phyloP scores from a whole-genome alignment of 2,329 filamentous ascomycete species.

The Hymenoscyphus repandus region DNA sequence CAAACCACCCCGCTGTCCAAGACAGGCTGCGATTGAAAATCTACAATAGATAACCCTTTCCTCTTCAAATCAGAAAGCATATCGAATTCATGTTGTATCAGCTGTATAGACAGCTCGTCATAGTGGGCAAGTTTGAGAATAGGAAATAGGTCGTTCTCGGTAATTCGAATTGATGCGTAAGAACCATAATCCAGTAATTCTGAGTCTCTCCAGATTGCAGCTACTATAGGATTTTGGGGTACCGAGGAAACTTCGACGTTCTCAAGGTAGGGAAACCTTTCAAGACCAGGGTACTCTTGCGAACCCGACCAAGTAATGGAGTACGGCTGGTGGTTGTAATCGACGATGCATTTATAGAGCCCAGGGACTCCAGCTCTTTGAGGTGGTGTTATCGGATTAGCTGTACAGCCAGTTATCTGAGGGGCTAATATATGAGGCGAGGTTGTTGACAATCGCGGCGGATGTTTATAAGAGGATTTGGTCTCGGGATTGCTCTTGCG shows the following conservation, averaged over 20 bases:
- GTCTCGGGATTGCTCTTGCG: background rate
- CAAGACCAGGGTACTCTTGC: slow-evolving; percentile 11
- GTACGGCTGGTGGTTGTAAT: slow-evolving; percentile 10
- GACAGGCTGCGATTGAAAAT: slow-evolving; percentile 13
- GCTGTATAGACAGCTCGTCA: slow-evolving; percentile 15
- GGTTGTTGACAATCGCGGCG: background rate
- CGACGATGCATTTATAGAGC: slow-evolving; percentile 11
- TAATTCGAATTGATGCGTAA: slow-evolving; percentile 15
- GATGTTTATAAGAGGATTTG: background rate
- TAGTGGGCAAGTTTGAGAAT: slow-evolving; percentile 16
- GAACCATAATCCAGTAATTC: slow-evolving; percentile 13
- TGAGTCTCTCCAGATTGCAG: slow-evolving; percentile 14
- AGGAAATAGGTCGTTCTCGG: slow-evolving; percentile 14
- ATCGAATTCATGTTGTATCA: slow-evolving; percentile 16
- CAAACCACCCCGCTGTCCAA: slow-evolving; percentile 12
- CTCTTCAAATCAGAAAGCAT: slow-evolving; percentile 10
- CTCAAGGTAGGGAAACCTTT: slow-evolving; percentile 5
- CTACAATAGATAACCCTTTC: slow-evolving; percentile 15
- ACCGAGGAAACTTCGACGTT: slow-evolving; percentile 12
- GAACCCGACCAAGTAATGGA: slow-evolving; percentile 12
- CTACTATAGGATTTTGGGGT: slow-evolving; percentile 12
- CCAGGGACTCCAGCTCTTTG: slow-evolving; percentile 10
- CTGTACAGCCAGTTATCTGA: background rate
- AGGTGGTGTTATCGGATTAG: slow-evolving; percentile 14
- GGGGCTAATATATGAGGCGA: background rate